Conservation (phyloP, 108 stramenopile species). For the Skeletonema menzelii region DNA sequence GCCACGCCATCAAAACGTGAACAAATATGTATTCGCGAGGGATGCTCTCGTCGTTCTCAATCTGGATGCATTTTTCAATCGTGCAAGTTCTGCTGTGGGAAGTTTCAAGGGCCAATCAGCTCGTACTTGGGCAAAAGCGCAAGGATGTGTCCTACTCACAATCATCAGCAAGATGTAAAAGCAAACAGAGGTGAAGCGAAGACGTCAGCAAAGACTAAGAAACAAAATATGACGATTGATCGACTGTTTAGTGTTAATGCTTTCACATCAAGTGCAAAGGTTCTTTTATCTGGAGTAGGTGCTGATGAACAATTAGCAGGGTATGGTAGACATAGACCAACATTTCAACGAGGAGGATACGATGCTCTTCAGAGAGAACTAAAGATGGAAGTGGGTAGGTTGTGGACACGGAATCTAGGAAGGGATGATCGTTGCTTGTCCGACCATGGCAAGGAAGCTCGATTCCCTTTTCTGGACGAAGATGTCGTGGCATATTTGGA, state of each 20-base stretch:
- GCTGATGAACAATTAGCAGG: constrained; percentile 98
- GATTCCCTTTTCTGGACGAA: constrained; percentile 95
- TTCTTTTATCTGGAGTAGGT: constrained; percentile 90
- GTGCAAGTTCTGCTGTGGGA: constrained; percentile 49
- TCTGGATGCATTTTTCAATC: constrained; percentile 37
- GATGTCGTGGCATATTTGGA: constrained; percentile 69
- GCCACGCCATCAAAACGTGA: constrained; percentile 1
- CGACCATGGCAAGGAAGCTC: constrained; percentile 89
- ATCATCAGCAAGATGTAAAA: constrained; percentile 10
- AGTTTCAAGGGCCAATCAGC: constrained; percentile 39
- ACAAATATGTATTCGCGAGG: constrained; percentile 18
- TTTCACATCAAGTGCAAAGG: constrained; percentile 35
- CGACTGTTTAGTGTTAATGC: not conserved
- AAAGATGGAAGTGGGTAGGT: constrained; percentile 76
- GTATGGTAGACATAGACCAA: constrained; percentile 94
- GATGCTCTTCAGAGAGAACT: constrained; percentile 75
- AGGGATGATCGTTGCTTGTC: constrained; percentile 94
- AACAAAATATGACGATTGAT: not conserved
- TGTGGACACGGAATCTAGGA: constrained; percentile 96
- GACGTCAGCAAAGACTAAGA: not conserved
- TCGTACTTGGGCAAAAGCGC: constrained; percentile 44
- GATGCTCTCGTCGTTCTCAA: constrained; percentile 28
- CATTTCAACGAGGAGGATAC: constrained; percentile 73
- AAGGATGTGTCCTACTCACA: constrained; percentile 21
- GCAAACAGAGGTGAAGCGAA: not conserved